phyloP scores from a whole-genome alignment of 2,329 filamentous ascomycete genomes.

The Sporothrix pallida region DNA sequence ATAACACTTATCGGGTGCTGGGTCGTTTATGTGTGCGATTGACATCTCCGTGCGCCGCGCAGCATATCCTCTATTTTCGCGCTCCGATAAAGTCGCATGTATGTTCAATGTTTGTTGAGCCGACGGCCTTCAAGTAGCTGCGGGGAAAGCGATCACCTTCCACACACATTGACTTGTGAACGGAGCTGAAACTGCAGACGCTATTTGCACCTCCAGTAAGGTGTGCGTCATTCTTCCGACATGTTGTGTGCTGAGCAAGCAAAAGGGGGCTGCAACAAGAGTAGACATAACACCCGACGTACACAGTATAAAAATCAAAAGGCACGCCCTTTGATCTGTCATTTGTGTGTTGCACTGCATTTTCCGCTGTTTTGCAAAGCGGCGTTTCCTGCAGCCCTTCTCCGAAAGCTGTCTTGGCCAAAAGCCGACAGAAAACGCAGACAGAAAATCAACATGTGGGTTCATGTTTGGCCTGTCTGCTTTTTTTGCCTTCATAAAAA shows the following conservation, averaged over 20 bases:
- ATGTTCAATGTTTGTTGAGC: background rate
- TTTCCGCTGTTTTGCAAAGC: background rate
- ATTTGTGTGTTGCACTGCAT: background rate
- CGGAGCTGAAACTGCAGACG: background rate
- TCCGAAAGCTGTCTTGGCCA: background rate
- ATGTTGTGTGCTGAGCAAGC: conserved; percentile 18
- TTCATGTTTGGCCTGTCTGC: background rate
- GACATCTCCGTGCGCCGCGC: background rate
- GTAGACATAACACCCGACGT: background rate
- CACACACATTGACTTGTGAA: background rate
- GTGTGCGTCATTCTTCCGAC: background rate
- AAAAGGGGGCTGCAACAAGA: background rate
- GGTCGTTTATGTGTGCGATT: background rate
- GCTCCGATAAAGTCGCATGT: background rate
- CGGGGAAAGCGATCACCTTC: background rate
- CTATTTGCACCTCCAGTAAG: background rate
- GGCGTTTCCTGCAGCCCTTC: conserved; percentile 27
- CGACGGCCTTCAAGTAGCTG: background rate
- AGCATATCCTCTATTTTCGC: too few relatives aligned
- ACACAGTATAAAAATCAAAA: background rate
- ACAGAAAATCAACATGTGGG: background rate
- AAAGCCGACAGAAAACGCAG: background rate
- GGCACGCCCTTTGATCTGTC: conserved; percentile 7
- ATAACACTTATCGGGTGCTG: background rate
- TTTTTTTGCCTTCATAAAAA: background rate